Conservation (phyloP, 2,329 filamentous ascomycete species). For the Dactylella cylindrospora region DNA sequence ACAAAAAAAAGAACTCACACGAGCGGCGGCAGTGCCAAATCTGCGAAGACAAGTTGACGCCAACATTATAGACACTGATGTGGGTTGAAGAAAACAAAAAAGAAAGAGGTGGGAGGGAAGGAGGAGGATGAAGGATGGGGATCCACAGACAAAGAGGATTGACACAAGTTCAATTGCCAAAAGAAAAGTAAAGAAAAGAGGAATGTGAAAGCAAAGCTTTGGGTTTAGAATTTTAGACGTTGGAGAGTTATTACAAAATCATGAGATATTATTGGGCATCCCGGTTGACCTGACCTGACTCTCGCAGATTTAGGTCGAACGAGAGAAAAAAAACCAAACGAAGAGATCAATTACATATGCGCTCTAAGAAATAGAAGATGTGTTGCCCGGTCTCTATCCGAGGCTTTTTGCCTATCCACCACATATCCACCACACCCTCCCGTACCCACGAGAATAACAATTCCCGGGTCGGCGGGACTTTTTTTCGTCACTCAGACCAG, state of each 20-base stretch:
- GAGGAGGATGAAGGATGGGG: constrained; percentile 40
- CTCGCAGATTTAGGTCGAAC: too few relatives aligned
- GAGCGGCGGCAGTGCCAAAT: constrained; percentile 36
- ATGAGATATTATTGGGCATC: constrained; percentile 43
- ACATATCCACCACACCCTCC: too few relatives aligned
- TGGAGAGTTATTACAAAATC: constrained; percentile 43
- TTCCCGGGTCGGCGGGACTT: too few relatives aligned
- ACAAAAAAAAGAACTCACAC: constrained; percentile 42
- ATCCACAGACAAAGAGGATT: not conserved
- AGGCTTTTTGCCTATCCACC: constrained; percentile 24
- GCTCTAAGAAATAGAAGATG: too few relatives aligned
- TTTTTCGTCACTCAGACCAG: too few relatives aligned
- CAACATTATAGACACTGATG: constrained; percentile 19
- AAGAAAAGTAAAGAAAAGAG: constrained; percentile 8
- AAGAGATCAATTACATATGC: too few relatives aligned
- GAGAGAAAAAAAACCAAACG: too few relatives aligned
- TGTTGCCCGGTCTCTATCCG: constrained; percentile 44
- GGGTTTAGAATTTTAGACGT: too few relatives aligned
- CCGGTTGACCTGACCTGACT: constrained; percentile 29
- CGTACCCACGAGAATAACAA: too few relatives aligned
- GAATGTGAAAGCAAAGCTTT: constrained; percentile 31
- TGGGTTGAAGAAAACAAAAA: constrained; percentile 8
- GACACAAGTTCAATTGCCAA: constrained; percentile 1
- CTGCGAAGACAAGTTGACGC: constrained; percentile 43
- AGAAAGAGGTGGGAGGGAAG: constrained; percentile 44